These are phyloP conservation scores for Colletotrichum euphorbiae DNA, from an alignment of 2,329 filamentous ascomycete genomes.

Conservation along the genomic window DNA sequence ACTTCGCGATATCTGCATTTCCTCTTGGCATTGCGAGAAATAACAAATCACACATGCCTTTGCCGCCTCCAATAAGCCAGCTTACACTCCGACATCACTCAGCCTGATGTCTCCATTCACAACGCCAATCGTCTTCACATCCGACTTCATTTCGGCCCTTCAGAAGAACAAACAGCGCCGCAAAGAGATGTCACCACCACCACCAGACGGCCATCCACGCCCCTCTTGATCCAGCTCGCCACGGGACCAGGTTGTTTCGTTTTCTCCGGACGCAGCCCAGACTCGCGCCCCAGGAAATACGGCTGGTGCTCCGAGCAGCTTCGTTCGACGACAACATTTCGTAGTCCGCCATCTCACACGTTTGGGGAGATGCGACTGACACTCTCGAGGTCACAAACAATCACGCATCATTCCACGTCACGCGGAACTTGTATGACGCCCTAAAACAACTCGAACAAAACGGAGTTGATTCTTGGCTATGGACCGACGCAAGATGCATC, in stretches of 20 bases:
- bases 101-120: no score
- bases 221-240: not conserved
- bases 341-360: slow-evolving; percentile 42
- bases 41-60: no score
- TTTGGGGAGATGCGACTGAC: slow-evolving; percentile 38
- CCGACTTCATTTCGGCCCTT: no score
- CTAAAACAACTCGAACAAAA: slow-evolving; percentile 32
- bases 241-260: slow-evolving; percentile 41
- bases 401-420: slow-evolving; percentile 1
- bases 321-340: not conserved
- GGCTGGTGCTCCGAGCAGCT: slow-evolving; percentile 25
- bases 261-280: not conserved
- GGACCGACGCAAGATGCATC: slow-evolving; percentile 44
- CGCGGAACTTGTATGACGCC: not conserved
- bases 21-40: no score
- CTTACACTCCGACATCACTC: no score
- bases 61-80: no score
- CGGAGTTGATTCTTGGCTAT: slow-evolving; percentile 30
- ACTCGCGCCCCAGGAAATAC: not conserved
- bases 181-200: no score
- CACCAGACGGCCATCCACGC: not conserved
- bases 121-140: no score
- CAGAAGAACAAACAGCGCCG: no score
- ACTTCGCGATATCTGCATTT: no score
- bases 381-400: slow-evolving; percentile 18